These are phyloP conservation scores for Kwoniella shandongensis DNA, from an alignment of 768 basidiomycete species.

Conservation along the genomic window DNA sequence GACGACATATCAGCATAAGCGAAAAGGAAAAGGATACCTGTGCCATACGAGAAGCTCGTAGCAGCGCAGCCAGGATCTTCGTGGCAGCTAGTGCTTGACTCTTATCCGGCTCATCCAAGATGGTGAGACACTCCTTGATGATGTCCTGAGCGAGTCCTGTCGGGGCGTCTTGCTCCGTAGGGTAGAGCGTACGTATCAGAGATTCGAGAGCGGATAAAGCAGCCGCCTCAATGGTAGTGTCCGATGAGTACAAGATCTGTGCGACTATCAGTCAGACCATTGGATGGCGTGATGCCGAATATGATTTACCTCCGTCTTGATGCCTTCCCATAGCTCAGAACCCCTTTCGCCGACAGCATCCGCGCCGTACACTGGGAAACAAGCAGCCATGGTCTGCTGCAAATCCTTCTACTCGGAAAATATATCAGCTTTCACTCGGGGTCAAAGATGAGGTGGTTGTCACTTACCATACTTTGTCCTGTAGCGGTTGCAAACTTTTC, in stretches of 20 bases:
- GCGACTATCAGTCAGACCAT: neutral
- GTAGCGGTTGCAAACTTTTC: conserved; percentile 87
- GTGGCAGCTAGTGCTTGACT: conserved; percentile 84
- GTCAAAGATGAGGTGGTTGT: neutral
- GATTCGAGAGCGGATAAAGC: conserved; percentile 70
- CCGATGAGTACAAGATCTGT: conserved; percentile 91
- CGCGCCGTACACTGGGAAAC: conserved; percentile 81
- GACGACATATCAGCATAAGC: neutral
- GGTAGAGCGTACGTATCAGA: conserved; percentile 73
- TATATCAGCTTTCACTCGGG: conserved; percentile 3
- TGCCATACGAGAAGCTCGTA: conserved; percentile 73
- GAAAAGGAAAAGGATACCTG: neutral
- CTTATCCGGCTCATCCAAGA: conserved; percentile 88
- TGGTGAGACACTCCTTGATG: conserved; percentile 74
- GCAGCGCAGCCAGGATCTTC: conserved; percentile 74
- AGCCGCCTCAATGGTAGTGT: conserved; percentile 68
- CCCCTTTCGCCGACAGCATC: conserved; percentile 64
- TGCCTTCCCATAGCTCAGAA: conserved; percentile 79
- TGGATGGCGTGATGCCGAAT: neutral
- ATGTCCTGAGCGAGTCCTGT: conserved; percentile 69
- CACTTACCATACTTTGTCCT: conserved; percentile 72
- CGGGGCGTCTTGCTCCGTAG: conserved; percentile 53
- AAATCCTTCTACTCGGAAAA: conserved; percentile 69
- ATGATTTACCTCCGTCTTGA: conserved; percentile 78
- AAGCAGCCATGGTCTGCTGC: conserved; percentile 70